Base-by-base conservation (phyloP, 768 basidiomycete species). In the Tylopilus sp. region DNA sequence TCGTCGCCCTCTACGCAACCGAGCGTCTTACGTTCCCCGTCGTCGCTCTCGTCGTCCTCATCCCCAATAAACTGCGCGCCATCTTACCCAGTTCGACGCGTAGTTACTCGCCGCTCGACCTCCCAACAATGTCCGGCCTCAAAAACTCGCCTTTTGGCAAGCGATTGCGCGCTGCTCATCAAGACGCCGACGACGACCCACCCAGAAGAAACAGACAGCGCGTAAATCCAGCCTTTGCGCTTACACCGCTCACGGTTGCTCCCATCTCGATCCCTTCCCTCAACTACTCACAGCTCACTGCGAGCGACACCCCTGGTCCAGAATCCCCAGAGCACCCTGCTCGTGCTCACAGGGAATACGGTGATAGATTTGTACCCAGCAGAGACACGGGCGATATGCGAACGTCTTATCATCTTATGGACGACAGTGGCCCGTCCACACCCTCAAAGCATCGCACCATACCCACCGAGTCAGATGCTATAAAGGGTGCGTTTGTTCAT, bases 91-190 rank as follows among this genome's bases (percentile, higher is more conserved):
- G n/a, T 25, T 21, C 48, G 31, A 28, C 30, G 35, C 44, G 28
- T 38, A n/a, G 38, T 17, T 43, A 15, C 43, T 22, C 42, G 9
- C 18, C 3, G 43, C 9, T 26, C 48, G 21, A 28, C 40, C 33
- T 42, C 15, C 13, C 36, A 31, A 40, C 48, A 42, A 88, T 88
- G 86, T 83, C 86, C 51, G 80, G 81, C 49, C 78, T 90, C 71
- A 88, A 86, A 75, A 89, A 90, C 70, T 89, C 88, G 62, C 86
- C 85, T 1, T 91, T 88, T 70, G 88, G 86, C 39, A 91, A 90
- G 64, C 82, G 88, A 12, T 76, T 91, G n/a, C 82, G 88, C 39
- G 85, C 85, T 13, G 78, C 83, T 4, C 82, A 86, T 54, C 75
- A 79, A 59, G 83, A 86, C 61, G 38, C 56, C 25, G 69, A 68